Conservation (phyloP, 2,329 filamentous ascomycete genomes). For the Colletotrichum phormii region DNA sequence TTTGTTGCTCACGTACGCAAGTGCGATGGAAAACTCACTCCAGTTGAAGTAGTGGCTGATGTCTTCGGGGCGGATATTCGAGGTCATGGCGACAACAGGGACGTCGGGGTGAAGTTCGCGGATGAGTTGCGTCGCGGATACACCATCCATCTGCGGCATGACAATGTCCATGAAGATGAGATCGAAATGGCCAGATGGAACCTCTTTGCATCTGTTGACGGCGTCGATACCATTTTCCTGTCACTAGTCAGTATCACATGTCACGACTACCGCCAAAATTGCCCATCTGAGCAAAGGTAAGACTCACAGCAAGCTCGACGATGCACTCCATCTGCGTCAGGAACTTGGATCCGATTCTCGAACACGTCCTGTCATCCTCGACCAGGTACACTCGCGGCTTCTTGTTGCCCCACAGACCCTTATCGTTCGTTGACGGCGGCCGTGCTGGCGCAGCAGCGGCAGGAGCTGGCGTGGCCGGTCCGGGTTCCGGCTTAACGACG, state of each 20-base stretch:
- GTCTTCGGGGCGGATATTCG: constrained; percentile 95
- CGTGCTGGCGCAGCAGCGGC: constrained; percentile 41
- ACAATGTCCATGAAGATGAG: constrained; percentile 93
- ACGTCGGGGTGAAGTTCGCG: constrained; percentile 84
- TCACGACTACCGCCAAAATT: not conserved
- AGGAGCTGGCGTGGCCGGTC: constrained; percentile 34
- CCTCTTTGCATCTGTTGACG: constrained; percentile 80
- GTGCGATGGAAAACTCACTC: constrained; percentile 28
- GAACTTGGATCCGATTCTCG: constrained; percentile 76
- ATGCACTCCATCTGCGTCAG: constrained; percentile 73
- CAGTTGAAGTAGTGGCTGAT: constrained; percentile 92
- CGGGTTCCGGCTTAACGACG: constrained; percentile 36
- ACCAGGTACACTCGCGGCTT: constrained; percentile 89
- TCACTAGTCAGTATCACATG: constrained; percentile 3
- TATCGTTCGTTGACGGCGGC: constrained; percentile 45
- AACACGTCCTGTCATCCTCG: constrained; percentile 80
- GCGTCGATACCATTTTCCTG: constrained; percentile 85
- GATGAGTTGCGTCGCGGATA: constrained; percentile 94
- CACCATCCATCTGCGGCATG: constrained; percentile 95
- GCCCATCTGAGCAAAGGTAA: not conserved
- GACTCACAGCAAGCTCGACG: constrained; percentile 74
- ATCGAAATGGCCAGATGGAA: constrained; percentile 65
- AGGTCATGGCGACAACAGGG: constrained; percentile 98
- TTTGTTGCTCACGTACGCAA: not conserved
- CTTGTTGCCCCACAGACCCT: constrained; percentile 67